These are phyloP conservation scores for Botryotinia convoluta DNA, from an alignment of 2,329 filamentous ascomycete species.

Conservation along the genomic window DNA sequence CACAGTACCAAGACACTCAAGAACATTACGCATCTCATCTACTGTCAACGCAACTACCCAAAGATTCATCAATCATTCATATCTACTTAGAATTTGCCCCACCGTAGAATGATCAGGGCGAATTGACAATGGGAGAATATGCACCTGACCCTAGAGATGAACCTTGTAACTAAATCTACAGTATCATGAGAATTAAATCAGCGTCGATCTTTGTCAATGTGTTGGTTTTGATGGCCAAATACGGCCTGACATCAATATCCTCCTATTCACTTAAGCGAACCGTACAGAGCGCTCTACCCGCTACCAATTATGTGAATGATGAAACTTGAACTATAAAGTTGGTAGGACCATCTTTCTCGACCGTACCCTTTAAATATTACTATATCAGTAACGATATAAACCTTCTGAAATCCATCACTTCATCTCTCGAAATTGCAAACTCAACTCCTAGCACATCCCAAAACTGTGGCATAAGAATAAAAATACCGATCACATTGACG, in stretches of 20 bases:
- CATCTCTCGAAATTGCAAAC: background rate
- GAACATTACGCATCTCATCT: rapidly evolving
- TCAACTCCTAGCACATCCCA: background rate
- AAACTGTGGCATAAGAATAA: no score
- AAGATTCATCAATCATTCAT: background rate
- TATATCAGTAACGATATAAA: background rate
- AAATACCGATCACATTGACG: background rate
- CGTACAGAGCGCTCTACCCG: background rate
- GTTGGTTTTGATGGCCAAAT: background rate
- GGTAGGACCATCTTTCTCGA: background rate
- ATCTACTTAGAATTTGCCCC: background rate
- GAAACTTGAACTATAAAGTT: background rate
- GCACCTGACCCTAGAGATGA: rapidly evolving
- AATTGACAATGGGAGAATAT: background rate
- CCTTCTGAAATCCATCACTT: rapidly evolving
- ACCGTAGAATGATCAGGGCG: background rate
- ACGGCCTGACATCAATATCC: background rate
- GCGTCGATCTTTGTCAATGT: background rate
- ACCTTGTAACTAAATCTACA: no score
- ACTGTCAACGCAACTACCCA: background rate
- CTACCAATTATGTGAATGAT: background rate
- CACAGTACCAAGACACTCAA: background rate
- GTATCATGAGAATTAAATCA: background rate
- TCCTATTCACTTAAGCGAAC: background rate
- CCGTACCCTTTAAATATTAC: background rate